phyloP scores from a whole-genome alignment of 208 protist genomes.

The Leishmania martiniquensis region DNA sequence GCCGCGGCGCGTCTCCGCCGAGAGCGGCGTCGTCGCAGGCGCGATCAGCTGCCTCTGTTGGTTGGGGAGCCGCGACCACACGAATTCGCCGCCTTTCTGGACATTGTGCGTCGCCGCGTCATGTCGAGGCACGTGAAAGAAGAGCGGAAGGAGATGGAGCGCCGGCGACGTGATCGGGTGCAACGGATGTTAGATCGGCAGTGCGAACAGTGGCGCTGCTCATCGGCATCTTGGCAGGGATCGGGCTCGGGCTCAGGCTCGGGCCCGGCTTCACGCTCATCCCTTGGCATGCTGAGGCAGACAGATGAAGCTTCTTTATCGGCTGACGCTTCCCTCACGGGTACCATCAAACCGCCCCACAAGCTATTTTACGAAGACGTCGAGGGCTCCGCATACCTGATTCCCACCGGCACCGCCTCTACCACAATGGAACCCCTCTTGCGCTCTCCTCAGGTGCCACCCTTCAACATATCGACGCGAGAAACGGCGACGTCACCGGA shows the following conservation, averaged over 20 bases:
- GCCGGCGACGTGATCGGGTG: slow-evolving; percentile 10
- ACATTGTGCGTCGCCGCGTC: slow-evolving; percentile 26
- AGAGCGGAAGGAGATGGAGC: slow-evolving; percentile 8
- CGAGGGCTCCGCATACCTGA: slow-evolving; percentile 37
- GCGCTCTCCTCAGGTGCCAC: neutral
- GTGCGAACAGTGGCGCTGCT: slow-evolving; percentile 20
- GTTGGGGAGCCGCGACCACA: slow-evolving; percentile 45
- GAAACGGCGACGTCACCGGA: slow-evolving; percentile 5
- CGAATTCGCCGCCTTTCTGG: slow-evolving; percentile 42
- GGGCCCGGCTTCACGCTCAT: slow-evolving; percentile 4
- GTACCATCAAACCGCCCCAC: neutral
- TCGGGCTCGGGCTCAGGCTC: neutral
- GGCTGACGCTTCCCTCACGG: neutral
- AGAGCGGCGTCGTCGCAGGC: slow-evolving; percentile 27
- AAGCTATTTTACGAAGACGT: slow-evolving; percentile 35
- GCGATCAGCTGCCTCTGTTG: slow-evolving; percentile 41
- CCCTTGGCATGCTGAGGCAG: slow-evolving; percentile 4
- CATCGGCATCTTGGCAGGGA: neutral
- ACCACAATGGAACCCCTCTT: neutral
- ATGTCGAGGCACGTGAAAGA: slow-evolving; percentile 23
- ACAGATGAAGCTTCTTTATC: neutral
- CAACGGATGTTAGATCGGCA: slow-evolving; percentile 17
- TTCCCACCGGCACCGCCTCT: slow-evolving; percentile 10
- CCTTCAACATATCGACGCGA: neutral
- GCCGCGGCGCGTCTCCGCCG: slow-evolving; percentile 15